phyloP scores from a whole-genome alignment of 176 grass and related monocot genomes.

The Otatea glauca region DNA sequence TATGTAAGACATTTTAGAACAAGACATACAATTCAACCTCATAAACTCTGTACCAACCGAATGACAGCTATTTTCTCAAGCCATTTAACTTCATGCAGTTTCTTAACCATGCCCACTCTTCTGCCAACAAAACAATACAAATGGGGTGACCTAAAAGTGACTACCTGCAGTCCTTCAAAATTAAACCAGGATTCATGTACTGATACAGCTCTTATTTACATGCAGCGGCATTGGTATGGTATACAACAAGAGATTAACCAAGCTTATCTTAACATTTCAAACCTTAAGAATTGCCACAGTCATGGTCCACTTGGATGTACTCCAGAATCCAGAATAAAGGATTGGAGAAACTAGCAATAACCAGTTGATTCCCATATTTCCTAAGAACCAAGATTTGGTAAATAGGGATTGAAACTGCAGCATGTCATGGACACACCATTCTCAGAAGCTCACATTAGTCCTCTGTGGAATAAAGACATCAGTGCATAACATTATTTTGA shows the following conservation, averaged over 20 bases:
- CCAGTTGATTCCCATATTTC: not conserved
- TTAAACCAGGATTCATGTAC: no score
- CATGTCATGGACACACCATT: conserved; percentile 1
- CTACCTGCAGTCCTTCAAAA: no score
- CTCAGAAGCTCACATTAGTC: not conserved
- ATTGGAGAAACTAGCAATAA: not conserved
- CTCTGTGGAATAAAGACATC: not conserved
- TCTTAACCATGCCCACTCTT: not conserved
- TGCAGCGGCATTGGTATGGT: conserved; percentile 13
- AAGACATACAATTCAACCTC: no score
- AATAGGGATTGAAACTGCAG: not conserved
- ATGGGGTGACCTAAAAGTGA: not conserved
- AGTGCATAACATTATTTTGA: not conserved
- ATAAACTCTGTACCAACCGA: no score
- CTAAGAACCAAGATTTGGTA: not conserved
- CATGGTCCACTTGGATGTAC: not conserved
- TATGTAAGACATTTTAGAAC: no score
- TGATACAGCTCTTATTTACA: not conserved
- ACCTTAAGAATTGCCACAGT: not conserved
- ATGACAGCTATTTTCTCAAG: not conserved
- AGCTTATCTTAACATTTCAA: no score
- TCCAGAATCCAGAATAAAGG: not conserved
- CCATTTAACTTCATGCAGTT: conserved; percentile 11
- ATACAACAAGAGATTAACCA: not conserved
- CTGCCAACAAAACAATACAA: conserved; percentile 25